These are phyloP conservation scores for Rehmannia glutinosa DNA, from an alignment of 257 asterid species.

Conservation along the genomic window DNA sequence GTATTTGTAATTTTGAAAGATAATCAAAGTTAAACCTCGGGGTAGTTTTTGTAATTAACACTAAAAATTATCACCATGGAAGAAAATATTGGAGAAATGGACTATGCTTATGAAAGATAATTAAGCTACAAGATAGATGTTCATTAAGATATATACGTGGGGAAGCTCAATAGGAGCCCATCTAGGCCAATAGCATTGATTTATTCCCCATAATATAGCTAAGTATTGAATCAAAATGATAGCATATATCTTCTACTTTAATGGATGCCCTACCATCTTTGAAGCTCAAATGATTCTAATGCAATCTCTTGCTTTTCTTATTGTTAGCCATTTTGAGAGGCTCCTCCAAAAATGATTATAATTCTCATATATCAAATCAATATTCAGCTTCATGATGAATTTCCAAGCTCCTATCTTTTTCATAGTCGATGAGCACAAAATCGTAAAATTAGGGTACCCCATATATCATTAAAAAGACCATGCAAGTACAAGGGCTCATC, in stretches of 20 bases:
- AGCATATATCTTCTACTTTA: constrained; percentile 36
- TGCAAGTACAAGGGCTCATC: constrained; percentile 24
- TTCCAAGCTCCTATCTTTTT: constrained; percentile 4
- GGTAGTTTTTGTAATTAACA: too few relatives aligned
- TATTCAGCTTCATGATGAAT: constrained; percentile 32
- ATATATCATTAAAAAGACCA: constrained; percentile 7
- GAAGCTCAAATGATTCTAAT: constrained; percentile 35
- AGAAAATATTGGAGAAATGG: neutral
- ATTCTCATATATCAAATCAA: constrained; percentile 46
- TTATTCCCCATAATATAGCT: constrained; percentile 22
- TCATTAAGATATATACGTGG: constrained; percentile 41
- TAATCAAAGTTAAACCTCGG: too few relatives aligned
- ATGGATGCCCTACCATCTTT: constrained; percentile 48
- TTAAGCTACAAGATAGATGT: neutral
- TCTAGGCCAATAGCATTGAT: constrained; percentile 36
- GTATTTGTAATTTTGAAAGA: too few relatives aligned
- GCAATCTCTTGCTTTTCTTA: constrained; percentile 30
- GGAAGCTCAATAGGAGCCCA: constrained; percentile 26
- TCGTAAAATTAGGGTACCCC: neutral
- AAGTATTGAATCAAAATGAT: constrained; percentile 40
- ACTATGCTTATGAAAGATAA: constrained; percentile 4
- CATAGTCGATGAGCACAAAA: neutral
- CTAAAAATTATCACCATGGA: too few relatives aligned
- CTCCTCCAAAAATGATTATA: constrained; percentile 51
- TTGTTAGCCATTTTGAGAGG: constrained; percentile 35